Evolutionary conservation across 805 yeast genomes (phyloP).

Genomic region (Jamesozyma spencerorum): DNA sequence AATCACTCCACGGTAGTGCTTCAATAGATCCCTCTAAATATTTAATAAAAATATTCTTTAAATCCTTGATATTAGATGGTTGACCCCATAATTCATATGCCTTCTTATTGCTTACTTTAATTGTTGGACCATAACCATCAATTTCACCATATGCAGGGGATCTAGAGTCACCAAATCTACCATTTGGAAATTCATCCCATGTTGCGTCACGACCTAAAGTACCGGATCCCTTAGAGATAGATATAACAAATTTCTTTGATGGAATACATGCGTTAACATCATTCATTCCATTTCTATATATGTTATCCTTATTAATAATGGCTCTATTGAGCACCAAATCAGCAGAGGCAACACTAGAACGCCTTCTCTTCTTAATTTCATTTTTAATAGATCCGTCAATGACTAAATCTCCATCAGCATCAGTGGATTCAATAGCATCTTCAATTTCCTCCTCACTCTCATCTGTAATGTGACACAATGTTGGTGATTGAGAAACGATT

Average conservation of each 20-base stretch:
- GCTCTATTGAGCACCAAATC: slow-evolving; percentile 35
- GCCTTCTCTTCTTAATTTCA: slow-evolving; percentile 22
- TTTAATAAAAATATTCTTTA: slow-evolving; percentile 56
- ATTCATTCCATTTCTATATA: slow-evolving; percentile 10
- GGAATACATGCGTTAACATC: slow-evolving; percentile 18
- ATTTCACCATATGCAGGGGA: slow-evolving; percentile 98
- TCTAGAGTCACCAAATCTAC: slow-evolving; percentile 89
- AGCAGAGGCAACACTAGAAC: slow-evolving; percentile 21
- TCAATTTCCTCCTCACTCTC: slow-evolving; percentile 20
- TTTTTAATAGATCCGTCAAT: slow-evolving; percentile 18
- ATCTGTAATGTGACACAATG: slow-evolving; percentile 41
- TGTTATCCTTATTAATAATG: slow-evolving; percentile 25
- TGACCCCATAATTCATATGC: slow-evolving; percentile 75
- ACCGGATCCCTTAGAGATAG: slow-evolving; percentile 79
- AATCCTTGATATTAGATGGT: slow-evolving; percentile 52
- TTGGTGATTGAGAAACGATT: slow-evolving; percentile 54
- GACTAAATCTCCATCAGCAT: slow-evolving; percentile 27
- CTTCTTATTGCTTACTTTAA: slow-evolving; percentile 60
- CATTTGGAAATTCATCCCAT: slow-evolving; percentile 97
- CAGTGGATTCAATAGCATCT: slow-evolving; percentile 10
- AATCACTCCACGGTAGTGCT: slow-evolving; percentile 86
- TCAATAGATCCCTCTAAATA: slow-evolving; percentile 69
- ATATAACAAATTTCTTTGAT: slow-evolving; percentile 51
- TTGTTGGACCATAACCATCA: slow-evolving; percentile 91
- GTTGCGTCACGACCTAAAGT: slow-evolving; percentile 80